Percentiles rank a stretch among this genome's conserved stretches.
phyloP scores from a whole-genome alignment of 306 rosid species.

The Rosa lucieae region DNA sequence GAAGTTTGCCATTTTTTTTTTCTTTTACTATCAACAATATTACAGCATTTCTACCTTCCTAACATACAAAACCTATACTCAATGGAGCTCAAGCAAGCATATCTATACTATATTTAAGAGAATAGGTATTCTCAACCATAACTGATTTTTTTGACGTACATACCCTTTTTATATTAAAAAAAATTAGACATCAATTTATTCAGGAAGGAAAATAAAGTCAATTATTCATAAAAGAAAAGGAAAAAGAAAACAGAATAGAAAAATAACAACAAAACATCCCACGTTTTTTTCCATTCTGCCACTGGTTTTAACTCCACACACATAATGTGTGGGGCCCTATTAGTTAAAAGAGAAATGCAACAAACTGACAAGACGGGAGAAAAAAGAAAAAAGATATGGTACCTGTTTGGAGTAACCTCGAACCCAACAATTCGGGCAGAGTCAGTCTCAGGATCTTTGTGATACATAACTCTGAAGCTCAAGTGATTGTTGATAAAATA shows the following conservation, averaged over 20 bases:
- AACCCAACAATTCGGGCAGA: constrained; percentile 95
- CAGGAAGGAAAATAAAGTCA: background rate
- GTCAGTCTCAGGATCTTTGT: constrained; percentile 89
- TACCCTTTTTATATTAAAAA: background rate
- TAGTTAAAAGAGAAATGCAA: constrained; percentile 1
- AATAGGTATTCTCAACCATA: background rate
- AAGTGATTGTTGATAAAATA: constrained; percentile 95
- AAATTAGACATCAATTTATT: background rate
- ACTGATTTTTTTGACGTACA: background rate
- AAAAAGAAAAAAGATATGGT: constrained; percentile 13
- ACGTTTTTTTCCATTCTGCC: background rate
- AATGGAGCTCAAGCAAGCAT: background rate
- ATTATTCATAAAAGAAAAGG: background rate
- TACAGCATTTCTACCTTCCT: constrained; percentile 6
- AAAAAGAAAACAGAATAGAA: background rate
- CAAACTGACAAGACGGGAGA: background rate
- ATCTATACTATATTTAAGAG: background rate
- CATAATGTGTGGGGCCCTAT: background rate
- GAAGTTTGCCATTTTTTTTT: background rate
- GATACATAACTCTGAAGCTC: constrained; percentile 97
- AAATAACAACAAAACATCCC: background rate
- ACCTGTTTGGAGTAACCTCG: constrained; percentile 98
- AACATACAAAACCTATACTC: background rate
- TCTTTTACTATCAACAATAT: constrained; percentile 5
- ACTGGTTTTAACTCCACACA: background rate